Evolutionary conservation across 352 stramenopile genomes (phyloP).

Genomic region (Pythium dissimile): DNA sequence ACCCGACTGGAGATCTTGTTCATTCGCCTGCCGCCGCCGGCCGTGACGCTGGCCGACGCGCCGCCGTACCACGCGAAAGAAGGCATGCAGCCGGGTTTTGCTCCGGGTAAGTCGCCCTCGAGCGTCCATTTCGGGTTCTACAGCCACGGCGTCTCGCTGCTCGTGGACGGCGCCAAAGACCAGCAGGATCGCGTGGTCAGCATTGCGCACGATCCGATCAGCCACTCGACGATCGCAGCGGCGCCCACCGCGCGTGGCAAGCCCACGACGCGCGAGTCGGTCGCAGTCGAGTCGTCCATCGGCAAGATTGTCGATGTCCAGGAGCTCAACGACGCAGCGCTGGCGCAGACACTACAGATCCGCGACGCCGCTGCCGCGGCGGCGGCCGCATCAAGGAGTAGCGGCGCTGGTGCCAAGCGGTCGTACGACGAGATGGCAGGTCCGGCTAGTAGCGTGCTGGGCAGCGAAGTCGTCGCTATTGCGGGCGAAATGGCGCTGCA

Average conservation of each 20-base stretch:
- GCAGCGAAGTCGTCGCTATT: constrained; percentile 32
- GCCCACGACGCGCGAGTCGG: constrained; percentile 66
- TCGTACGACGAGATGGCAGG: constrained; percentile 74
- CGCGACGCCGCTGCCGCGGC: constrained; percentile 11
- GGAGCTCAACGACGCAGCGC: constrained; percentile 38
- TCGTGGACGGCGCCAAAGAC: constrained; percentile 73
- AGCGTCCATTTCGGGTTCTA: constrained; percentile 78
- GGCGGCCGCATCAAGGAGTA: background rate
- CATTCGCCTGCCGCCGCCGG: constrained; percentile 76
- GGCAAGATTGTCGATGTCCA: constrained; percentile 84
- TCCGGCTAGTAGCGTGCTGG: constrained; percentile 22
- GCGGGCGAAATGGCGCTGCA: constrained; percentile 82
- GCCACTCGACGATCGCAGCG: constrained; percentile 46
- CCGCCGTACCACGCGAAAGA: constrained; percentile 85
- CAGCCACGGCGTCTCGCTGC: constrained; percentile 74
- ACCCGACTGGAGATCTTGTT: constrained; percentile 72
- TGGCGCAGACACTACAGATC: constrained; percentile 8
- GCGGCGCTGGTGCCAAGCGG: constrained; percentile 36
- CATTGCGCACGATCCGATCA: constrained; percentile 73
- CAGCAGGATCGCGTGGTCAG: constrained; percentile 75
- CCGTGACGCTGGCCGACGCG: constrained; percentile 61
- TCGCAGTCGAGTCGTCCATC: constrained; percentile 71
- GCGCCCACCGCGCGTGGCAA: constrained; percentile 46
- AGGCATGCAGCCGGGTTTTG: constrained; percentile 80
- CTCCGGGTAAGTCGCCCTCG: constrained; percentile 73